phyloP scores from a whole-genome alignment of 352 stramenopile genomes.

The Phytopythium sindhum region DNA sequence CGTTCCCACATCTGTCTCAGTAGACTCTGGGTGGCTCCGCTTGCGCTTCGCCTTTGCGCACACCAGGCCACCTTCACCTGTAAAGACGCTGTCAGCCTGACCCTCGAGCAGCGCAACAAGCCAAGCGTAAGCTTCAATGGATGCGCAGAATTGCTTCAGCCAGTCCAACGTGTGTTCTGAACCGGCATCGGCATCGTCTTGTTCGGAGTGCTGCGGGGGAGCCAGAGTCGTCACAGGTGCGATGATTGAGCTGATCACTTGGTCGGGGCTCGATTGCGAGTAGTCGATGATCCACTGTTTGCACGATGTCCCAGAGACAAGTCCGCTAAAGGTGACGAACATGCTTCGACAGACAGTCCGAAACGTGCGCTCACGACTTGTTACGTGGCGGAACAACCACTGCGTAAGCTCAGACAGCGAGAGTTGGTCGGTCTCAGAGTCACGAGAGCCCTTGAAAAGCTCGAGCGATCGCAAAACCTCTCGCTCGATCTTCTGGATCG shows the following conservation, averaged over 20 bases:
- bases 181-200: background rate
- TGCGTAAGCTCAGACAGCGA: constrained; percentile 21
- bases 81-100: constrained; percentile 20
- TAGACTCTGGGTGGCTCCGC: background rate
- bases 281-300: constrained; percentile 59
- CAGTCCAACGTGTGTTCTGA: constrained; percentile 33
- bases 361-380: constrained; percentile 33
- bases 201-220: constrained; percentile 10
- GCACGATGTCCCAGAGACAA: constrained; percentile 33
- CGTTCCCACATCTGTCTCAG: background rate
- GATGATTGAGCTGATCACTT: constrained; percentile 30
- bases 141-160: constrained; percentile 62
- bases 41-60: background rate
- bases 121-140: constrained; percentile 56
- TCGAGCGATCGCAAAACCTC: constrained; percentile 46
- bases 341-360: constrained; percentile 35
- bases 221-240: constrained; percentile 43
- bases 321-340: constrained; percentile 41
- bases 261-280: constrained; percentile 12
- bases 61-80: background rate
- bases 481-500: constrained; percentile 55
- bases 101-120: constrained; percentile 42
- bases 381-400: constrained; percentile 42
- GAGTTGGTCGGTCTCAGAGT: constrained; percentile 5
- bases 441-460: constrained; percentile 31